phyloP scores from a whole-genome alignment of 140 eudicot genomes.

The Senecio squalidus region DNA sequence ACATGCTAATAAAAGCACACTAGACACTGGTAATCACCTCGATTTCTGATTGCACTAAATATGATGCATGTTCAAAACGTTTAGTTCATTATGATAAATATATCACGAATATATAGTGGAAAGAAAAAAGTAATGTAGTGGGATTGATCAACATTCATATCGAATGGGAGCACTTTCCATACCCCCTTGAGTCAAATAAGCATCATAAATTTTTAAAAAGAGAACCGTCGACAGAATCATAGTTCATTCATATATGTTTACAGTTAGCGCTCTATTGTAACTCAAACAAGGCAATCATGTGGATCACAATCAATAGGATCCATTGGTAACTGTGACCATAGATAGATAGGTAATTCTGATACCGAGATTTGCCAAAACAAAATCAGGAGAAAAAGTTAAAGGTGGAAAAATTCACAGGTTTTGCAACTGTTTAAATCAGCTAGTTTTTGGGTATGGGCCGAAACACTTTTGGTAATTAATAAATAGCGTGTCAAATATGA shows the following conservation, averaged over 20 bases:
- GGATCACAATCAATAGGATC: neutral
- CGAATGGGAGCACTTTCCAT: neutral
- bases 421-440: neutral
- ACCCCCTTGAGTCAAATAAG: neutral
- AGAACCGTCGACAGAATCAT: too few relatives aligned
- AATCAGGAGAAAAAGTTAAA: neutral
- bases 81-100: neutral
- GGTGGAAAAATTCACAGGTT: neutral
- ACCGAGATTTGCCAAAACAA: neutral
- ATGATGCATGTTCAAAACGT: neutral
- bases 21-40: conserved; percentile 3
- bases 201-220: too few relatives aligned
- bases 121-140: neutral
- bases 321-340: neutral
- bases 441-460: too few relatives aligned
- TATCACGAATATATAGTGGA: neutral
- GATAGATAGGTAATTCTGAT: neutral
- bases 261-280: too few relatives aligned
- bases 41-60: neutral
- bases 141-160: neutral
- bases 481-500: too few relatives aligned
- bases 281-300: neutral
- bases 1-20: neutral
- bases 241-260: too few relatives aligned
- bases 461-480: too few relatives aligned